phyloP scores from a whole-genome alignment of 2,329 filamentous ascomycete species.

The Pseudocercospora cruenta region DNA sequence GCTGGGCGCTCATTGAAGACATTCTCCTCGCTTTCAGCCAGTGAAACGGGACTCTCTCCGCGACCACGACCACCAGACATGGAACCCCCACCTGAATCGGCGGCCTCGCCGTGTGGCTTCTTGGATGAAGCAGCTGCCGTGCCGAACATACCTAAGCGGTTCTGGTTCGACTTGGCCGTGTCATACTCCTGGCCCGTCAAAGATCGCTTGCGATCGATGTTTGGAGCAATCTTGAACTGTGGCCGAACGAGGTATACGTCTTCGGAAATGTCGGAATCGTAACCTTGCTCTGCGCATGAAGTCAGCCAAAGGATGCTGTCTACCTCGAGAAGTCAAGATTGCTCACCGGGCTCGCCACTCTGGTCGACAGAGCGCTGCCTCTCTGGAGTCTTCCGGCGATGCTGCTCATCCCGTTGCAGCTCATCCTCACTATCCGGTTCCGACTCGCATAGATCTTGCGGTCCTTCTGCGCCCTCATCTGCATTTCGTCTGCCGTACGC shows the following conservation, averaged over 20 bases:
- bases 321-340: background rate
- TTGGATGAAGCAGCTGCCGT: background rate
- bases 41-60: background rate
- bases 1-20: background rate
- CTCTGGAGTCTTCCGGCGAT: background rate
- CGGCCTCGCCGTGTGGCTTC: background rate
- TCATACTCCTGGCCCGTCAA: conserved; percentile 11
- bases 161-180: conserved; percentile 23
- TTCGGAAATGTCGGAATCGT: background rate
- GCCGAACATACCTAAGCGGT: conserved; percentile 21
- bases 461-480: conserved; percentile 25
- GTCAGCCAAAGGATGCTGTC: background rate
- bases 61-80: conserved; percentile 6
- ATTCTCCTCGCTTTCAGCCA: background rate
- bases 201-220: conserved; percentile 21
- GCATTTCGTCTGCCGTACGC: conserved; percentile 22
- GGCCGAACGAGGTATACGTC: background rate
- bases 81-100: background rate
- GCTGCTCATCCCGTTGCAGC: background rate
- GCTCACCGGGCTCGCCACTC: background rate
- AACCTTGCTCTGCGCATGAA: background rate
- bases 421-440: conserved; percentile 29
- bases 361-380: background rate
- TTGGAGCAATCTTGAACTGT: conserved; percentile 21
- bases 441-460: conserved; percentile 29